Evolutionary conservation across 345 rosid species (phyloP), one percentile per base, ranked within the genome.

Genomic region (Acer negundo): DNA sequence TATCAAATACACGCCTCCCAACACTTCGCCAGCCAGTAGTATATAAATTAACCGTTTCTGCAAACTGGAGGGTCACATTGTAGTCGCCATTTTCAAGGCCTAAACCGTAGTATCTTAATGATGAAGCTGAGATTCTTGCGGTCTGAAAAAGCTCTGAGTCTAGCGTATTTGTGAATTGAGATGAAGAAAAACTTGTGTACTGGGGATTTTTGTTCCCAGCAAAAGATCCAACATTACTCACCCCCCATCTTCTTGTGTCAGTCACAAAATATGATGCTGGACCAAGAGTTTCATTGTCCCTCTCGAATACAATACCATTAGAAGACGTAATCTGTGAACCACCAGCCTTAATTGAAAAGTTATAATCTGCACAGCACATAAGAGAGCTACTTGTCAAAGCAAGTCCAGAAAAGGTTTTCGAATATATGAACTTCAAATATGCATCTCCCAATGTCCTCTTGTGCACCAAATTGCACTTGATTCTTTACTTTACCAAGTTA

Each of bases 21-120:
- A 82, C 85, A 74, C 87, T 82, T 78, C 56, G 61, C 90, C 90
- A 89, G 2, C 74, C 65, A 10, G 31, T 68, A 16, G 80, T 65
- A 51, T 77, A 76, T 40, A 1, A 19, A 53, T 85, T 84, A 24
- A 46, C 63, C 24, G 22, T 71, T 79, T 89, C 93, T n/a, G 88
- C 84, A 83, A 89, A 89, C 67, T 79, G 85, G 58, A 89, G 87
- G 58, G 46, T 73, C 51, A 89, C 85, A 56, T 77, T 89, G 79
- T 93, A 93, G 84, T 88, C 86, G 20, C 94, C 98, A 87, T 91
- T 91, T 87, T 93, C 75, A 23, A 93, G 94, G 62, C 98, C 97
- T 82, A 93, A 78, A 11, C 97, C 97, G 44, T 88, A 93, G 84
- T 91, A 91, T 82, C 93, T 86, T 68, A 93, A 69, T 15, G 98